These are phyloP conservation scores for Aspergillus costaricaensis DNA, from an alignment of 2,329 filamentous ascomycete genomes.

Conservation along the genomic window DNA sequence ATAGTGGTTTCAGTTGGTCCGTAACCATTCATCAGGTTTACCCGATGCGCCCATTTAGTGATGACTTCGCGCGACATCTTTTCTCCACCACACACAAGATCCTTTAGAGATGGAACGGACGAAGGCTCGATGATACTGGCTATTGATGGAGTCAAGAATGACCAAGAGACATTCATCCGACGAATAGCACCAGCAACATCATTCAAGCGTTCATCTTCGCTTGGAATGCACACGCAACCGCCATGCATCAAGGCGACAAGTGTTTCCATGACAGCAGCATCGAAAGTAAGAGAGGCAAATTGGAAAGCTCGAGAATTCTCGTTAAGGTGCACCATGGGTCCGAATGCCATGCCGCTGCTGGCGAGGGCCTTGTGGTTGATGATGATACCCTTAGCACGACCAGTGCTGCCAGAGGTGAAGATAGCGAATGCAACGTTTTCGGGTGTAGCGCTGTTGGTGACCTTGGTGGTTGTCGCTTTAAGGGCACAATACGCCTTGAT, in stretches of 20 bases:
- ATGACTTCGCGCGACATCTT: conserved; percentile 73
- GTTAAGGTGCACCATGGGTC: conserved; percentile 28
- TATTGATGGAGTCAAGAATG: conserved; percentile 49
- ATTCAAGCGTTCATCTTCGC: conserved; percentile 49
- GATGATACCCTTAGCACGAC: conserved; percentile 41
- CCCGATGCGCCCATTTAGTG: conserved; percentile 61
- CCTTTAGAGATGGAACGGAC: conserved; percentile 44
- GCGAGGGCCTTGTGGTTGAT: conserved; percentile 37
- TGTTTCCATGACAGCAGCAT: conserved; percentile 45
- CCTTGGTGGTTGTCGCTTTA: conserved; percentile 9
- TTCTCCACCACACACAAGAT: conserved; percentile 50
- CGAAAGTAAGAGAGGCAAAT: conserved; percentile 51
- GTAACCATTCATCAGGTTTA: conserved; percentile 43
- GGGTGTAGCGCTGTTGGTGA: conserved; percentile 15
- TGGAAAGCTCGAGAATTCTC: conserved; percentile 38
- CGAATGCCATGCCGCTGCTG: conserved; percentile 36
- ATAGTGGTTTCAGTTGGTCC: conserved; percentile 42
- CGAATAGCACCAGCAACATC: conserved; percentile 51
- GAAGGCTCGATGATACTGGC: conserved; percentile 44
- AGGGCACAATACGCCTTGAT: conserved; percentile 31
- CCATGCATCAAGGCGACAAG: conserved; percentile 44
- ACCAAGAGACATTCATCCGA: conserved; percentile 53
- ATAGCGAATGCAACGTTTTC: conserved; percentile 38
- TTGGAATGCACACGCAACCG: conserved; percentile 52
- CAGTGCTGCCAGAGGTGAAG: conserved; percentile 43